A percentile compares a stretch with the other conserved stretches of the same genome.
phyloP scores from a whole-genome alignment of 495 filamentous ascomycete species.

The Cercophora scortea region DNA sequence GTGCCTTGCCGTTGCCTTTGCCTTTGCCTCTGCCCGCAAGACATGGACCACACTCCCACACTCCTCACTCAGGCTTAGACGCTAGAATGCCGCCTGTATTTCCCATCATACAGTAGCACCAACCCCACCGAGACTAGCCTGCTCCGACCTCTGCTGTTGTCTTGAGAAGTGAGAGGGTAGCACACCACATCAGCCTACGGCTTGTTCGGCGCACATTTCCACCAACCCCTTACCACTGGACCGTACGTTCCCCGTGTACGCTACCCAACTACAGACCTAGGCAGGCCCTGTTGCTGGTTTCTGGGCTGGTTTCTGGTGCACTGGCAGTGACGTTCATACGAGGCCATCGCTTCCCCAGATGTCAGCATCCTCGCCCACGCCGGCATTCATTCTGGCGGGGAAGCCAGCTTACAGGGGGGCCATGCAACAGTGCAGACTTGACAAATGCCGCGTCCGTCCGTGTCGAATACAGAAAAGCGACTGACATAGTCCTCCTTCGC shows the following conservation, averaged over 20 bases:
- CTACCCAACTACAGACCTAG: too few species aligned
- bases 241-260: too few species aligned
- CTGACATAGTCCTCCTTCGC: not conserved
- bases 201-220: conserved; percentile 41
- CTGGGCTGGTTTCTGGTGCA: too few species aligned
- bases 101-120: conserved; percentile 19
- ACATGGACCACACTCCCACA: too few species aligned
- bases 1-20: not conserved
- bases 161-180: conserved; percentile 1
- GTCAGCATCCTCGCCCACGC: conserved; percentile 1
- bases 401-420: conserved; percentile 6
- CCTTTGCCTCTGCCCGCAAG: conserved; percentile 12
- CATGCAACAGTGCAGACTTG: conserved; percentile 13
- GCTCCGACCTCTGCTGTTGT: conserved; percentile 4
- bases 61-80: conserved; percentile 13
- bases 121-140: conserved; percentile 18
- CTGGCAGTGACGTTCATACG: conserved; percentile 1
- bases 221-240: conserved; percentile 5
- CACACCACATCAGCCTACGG: conserved; percentile 42
- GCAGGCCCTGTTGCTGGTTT: too few species aligned
- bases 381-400: conserved; percentile 20
- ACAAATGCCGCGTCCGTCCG: conserved; percentile 19
- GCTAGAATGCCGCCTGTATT: conserved; percentile 9
- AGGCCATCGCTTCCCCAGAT: conserved; percentile 15
- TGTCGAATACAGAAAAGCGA: not conserved